Conservation (phyloP, 2,329 filamentous ascomycete genomes). For the Alternaria novae-zelandiae region DNA sequence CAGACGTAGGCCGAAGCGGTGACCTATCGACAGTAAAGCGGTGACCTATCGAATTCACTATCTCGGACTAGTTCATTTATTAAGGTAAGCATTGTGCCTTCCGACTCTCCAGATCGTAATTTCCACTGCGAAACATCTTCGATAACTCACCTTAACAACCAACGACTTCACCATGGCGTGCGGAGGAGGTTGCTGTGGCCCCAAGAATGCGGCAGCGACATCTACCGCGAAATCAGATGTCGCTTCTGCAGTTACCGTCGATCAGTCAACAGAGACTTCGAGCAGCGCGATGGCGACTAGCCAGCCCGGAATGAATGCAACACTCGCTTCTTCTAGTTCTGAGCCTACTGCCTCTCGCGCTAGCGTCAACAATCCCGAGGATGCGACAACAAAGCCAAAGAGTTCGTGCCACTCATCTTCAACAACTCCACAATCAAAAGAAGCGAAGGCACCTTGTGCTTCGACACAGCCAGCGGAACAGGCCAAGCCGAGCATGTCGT, state of each 20-base stretch:
- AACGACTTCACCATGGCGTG: constrained; percentile 19
- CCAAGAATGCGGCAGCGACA: background rate
- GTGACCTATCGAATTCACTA: too few species aligned
- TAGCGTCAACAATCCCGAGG: background rate
- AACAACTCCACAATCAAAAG: background rate
- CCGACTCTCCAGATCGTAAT: background rate
- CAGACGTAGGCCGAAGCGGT: background rate
- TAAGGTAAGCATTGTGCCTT: too few species aligned
- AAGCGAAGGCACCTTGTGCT: background rate
- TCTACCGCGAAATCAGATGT: background rate
- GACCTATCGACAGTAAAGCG: background rate
- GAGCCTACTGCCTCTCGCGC: background rate
- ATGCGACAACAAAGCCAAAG: background rate
- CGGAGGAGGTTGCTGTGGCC: constrained; percentile 19
- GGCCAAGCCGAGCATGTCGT: background rate
- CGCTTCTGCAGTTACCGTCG: background rate
- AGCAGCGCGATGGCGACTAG: background rate
- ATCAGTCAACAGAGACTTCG: background rate
- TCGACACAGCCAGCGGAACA: background rate
- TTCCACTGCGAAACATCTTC: background rate
- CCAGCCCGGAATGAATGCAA: background rate
- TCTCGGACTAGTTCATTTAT: too few species aligned
- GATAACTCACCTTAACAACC: background rate
- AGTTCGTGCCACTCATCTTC: background rate
- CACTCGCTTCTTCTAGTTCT: background rate